Evolutionary conservation across 2,329 filamentous ascomycete species (phyloP), one percentile per base, ranked within the genome.

Genomic region (Cylindrodendrum hubeiense): DNA sequence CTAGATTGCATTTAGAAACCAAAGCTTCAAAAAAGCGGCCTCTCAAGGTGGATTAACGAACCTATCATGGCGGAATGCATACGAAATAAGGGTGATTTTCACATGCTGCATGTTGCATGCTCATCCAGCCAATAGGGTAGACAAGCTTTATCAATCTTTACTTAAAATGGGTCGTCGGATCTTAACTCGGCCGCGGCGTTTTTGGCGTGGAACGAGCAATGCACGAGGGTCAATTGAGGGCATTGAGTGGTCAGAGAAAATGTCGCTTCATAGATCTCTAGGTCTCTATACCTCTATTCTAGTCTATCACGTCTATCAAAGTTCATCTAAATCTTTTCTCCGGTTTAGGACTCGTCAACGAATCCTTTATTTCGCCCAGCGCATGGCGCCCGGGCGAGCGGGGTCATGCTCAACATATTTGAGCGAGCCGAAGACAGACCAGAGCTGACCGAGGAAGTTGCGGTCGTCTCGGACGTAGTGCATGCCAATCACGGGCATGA

Each of bases 401-500:
- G 73, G 73, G 65, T 75, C 73, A 51, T 65, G 67, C 71, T 75
- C 73, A 9, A 75, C 73, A 39, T 75, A 75, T 71, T 75, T 75
- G 67, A 75, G 73, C n/a, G 60, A 41, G 30, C 73, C 72, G 41
- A 75, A 75, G 53, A 72, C 69, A 64, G 68, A 67, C 74, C 74
- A 75, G 4, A 75, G 66, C 67, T 75, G 74, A 3, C 74, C 74
- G 10, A 75, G 37, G 68, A 75, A 75, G 73, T 21, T 75, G 54
- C 74, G 74, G 46, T 72, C 67, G 50, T 75, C 74, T 37, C 55
- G 53, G 74, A 94, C 92, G 86, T 98, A 98, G 86, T 97, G 95
- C 73, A 86, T 84, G 77, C 95, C 95, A 92, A 98, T 97, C 78
- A 98, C 86, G 66, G 89, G 89, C 87, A 95, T 94, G 87, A 97